Evolutionary conservation across 1,284 basidiomycete species (phyloP), one percentile per base, ranked within the genome.

Genomic region (Phenoliferia sp.): DNA sequence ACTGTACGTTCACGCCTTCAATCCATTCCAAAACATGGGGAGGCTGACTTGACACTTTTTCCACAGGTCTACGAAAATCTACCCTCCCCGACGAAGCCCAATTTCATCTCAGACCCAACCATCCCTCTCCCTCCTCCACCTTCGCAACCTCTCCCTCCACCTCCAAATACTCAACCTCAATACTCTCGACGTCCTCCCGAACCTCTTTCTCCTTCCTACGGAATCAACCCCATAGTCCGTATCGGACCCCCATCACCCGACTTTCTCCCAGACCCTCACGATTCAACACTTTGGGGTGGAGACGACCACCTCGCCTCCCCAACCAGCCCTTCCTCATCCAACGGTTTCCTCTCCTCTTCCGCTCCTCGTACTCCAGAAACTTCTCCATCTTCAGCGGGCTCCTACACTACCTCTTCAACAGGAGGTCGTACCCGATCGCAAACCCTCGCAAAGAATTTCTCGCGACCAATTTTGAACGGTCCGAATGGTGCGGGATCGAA

Each of bases 201-300:
- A 52, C 62, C 31, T n/a, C 66, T 44, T 26, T 64, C 62, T 5
- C 29, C 56, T 28, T 65, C 39, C 19, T 5, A 1, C 26, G 3
- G 6, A 54, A 26, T 39, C 36, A 61, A 34, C 33, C 69, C 62
- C 0, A 29, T 68, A 58, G 61, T 69, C 10, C 64, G 64, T 9
- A 65, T 69, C n/a, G 69, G 69, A 0, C 62, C 64, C 4, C 64
- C 67, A 2, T 71, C 69, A 0, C 69, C 67, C 15, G 48, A 58
- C 0, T 63, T 63, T 19, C 19, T 65, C 9, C 26, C 62, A 7
- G 35, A 59, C 44, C 52, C 68, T 3, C 62, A 66, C 60, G 59
- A 57, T 16, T 66, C 64, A 31, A 22, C 62, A 3, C 26, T 31
- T 10, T 66, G 61, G 63, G 15, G 17, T 0, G 52, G 65, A 2